These are phyloP conservation scores for Candolleomyces aberdarensis DNA, from an alignment of 768 basidiomycete species.

Conservation along the genomic window DNA sequence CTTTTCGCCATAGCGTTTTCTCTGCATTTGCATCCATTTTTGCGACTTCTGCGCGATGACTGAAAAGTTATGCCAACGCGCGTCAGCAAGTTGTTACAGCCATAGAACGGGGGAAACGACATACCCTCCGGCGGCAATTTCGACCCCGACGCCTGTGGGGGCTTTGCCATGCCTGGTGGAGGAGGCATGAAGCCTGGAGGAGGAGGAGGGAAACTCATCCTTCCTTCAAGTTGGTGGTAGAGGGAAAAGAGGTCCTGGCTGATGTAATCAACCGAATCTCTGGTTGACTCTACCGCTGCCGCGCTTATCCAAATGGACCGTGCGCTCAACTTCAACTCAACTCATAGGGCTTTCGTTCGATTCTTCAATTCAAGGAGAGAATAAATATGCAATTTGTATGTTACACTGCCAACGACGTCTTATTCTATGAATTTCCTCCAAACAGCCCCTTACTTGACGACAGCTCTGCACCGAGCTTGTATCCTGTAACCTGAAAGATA, in stretches of 20 bases:
- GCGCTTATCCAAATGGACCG: slow-evolving; percentile 24
- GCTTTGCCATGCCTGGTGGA: slow-evolving; percentile 48
- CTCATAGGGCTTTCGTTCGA: neutral
- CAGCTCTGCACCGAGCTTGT: slow-evolving; percentile 77
- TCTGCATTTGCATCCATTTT: slow-evolving; percentile 96
- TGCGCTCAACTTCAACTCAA: neutral
- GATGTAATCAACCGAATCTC: slow-evolving; percentile 35
- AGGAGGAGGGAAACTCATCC: slow-evolving; percentile 54
- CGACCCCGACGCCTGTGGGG: slow-evolving; percentile 34
- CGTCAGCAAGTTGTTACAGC: slow-evolving; percentile 9
- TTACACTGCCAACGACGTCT: neutral
- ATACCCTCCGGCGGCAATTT: slow-evolving; percentile 47
- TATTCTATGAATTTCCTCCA: slow-evolving; percentile 24
- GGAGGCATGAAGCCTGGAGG: slow-evolving; percentile 51
- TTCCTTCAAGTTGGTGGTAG: slow-evolving; percentile 35
- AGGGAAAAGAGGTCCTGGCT: slow-evolving; percentile 38
- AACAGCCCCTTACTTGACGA: slow-evolving; percentile 62
- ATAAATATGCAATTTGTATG: neutral
- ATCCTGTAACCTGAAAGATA: slow-evolving; percentile 40
- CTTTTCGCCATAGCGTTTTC: slow-evolving; percentile 89
- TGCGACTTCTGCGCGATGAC: slow-evolving; percentile 88
- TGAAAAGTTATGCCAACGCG: slow-evolving; percentile 21
- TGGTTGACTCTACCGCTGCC: slow-evolving; percentile 6
- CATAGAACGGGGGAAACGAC: slow-evolving; percentile 13
- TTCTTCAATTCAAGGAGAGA: slow-evolving; percentile 1